Evolutionary conservation across 2,329 filamentous ascomycete genomes (phyloP).

Genomic region (Diaporthe ilicicola): DNA sequence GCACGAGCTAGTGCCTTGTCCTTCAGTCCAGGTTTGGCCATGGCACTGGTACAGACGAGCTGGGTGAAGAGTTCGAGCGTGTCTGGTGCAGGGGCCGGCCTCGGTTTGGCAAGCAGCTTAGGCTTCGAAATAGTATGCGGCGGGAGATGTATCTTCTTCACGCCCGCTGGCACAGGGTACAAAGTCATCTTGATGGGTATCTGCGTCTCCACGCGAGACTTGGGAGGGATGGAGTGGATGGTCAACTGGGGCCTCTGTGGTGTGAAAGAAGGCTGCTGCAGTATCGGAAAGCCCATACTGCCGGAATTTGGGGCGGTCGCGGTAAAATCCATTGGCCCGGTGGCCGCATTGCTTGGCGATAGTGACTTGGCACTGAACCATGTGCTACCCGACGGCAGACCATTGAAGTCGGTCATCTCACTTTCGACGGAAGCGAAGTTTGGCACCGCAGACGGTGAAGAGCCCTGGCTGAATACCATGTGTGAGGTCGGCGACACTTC

Average conservation of each 20-base stretch:
- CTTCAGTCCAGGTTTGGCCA: slow-evolving; percentile 75
- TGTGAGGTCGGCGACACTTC: slow-evolving; percentile 64
- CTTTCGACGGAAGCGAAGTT: slow-evolving; percentile 56
- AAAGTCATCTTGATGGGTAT: slow-evolving; percentile 88
- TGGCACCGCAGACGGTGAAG: slow-evolving; percentile 59
- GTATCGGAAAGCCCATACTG: slow-evolving; percentile 26
- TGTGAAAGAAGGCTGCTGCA: slow-evolving; percentile 34
- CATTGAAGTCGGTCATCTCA: slow-evolving; percentile 48
- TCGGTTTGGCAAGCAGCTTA: slow-evolving; percentile 82
- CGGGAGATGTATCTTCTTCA: slow-evolving; percentile 85
- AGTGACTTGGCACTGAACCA: slow-evolving; percentile 28
- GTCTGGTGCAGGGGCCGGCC: slow-evolving; percentile 72
- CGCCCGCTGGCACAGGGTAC: slow-evolving; percentile 76
- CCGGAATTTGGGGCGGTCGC: neutral
- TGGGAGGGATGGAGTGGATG: slow-evolving; percentile 71
- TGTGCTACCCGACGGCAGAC: slow-evolving; percentile 7
- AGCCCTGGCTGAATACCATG: slow-evolving; percentile 59
- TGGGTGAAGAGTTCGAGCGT: slow-evolving; percentile 82
- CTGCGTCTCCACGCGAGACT: slow-evolving; percentile 95
- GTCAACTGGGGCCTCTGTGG: slow-evolving; percentile 28
- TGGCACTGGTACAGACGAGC: slow-evolving; percentile 91
- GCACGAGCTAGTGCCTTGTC: slow-evolving; percentile 72
- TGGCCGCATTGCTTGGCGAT: slow-evolving; percentile 47
- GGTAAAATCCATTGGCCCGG: slow-evolving; percentile 27
- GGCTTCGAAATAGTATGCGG: slow-evolving; percentile 93